These are phyloP conservation scores for Rosa chinensis DNA, from an alignment of 306 rosid species.

Conservation along the genomic window DNA sequence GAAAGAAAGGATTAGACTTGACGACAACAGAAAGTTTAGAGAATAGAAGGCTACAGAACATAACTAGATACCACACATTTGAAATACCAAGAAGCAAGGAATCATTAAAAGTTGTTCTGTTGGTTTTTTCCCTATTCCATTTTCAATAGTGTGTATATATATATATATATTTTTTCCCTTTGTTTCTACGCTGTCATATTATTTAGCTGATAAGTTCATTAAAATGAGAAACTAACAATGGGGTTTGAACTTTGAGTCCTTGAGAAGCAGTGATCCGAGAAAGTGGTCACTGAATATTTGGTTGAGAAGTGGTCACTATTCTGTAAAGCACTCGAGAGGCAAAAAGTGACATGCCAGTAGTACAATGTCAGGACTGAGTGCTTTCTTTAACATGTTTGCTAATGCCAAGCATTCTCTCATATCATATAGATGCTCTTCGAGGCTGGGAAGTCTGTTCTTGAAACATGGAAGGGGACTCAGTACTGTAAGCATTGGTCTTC, in stretches of 20 bases:
- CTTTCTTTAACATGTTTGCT: not conserved
- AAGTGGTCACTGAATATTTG: slow-evolving; percentile 3
- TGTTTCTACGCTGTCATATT: no score
- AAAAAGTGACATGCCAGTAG: not conserved
- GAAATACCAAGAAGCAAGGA: not conserved
- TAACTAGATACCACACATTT: not conserved
- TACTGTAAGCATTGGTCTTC: not conserved
- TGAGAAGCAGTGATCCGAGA: not conserved
- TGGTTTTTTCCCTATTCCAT: not conserved
- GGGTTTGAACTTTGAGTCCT: not conserved
- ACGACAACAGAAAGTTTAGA: not conserved
- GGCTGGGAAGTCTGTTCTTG: not conserved
- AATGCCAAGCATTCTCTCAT: not conserved
- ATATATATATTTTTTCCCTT: not conserved
- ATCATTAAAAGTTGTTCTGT: not conserved
- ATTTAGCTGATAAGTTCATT: not conserved
- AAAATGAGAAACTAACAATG: slow-evolving; percentile 3
- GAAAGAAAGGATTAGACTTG: not conserved
- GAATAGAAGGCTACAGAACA: not conserved
- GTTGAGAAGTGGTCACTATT: slow-evolving; percentile 13
- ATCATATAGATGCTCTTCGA: slow-evolving; percentile 15
- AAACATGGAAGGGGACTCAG: not conserved
- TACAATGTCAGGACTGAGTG: not conserved
- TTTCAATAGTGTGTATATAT: not conserved
- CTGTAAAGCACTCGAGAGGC: slow-evolving; percentile 14